Evolutionary conservation across 495 filamentous ascomycete species (phyloP).

Genomic region (Staphylotrichum longicolle): DNA sequence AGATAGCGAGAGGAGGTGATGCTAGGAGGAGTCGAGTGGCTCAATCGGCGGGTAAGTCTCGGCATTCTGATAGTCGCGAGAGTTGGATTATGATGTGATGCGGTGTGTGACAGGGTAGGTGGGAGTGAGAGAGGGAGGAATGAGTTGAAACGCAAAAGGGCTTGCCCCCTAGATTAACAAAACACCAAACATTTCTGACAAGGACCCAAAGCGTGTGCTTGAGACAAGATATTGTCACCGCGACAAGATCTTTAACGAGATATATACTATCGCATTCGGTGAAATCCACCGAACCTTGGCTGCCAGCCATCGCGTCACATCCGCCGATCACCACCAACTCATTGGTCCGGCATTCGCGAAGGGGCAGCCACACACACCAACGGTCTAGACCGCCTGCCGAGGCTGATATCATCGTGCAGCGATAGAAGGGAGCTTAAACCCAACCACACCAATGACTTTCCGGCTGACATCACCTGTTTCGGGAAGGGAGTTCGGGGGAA

Average conservation of each 20-base stretch:
- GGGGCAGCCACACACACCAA: background rate
- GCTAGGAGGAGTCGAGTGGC: slow-evolving; percentile 10
- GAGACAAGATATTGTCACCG: too few species aligned
- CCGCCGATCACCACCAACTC: background rate
- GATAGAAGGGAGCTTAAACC: background rate
- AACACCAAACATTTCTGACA: too few species aligned
- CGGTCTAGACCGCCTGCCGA: background rate
- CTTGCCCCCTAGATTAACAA: too few species aligned
- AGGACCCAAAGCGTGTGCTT: too few species aligned
- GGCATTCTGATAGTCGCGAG: background rate
- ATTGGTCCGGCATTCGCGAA: background rate
- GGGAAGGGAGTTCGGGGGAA: too few species aligned
- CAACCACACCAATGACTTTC: too few species aligned
- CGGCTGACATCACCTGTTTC: slow-evolving; percentile 6
- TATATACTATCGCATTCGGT: too few species aligned
- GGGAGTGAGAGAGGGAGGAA: too few species aligned
- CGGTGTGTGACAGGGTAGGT: too few species aligned
- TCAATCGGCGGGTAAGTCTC: slow-evolving; percentile 5
- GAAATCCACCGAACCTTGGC: background rate
- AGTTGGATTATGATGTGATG: too few species aligned
- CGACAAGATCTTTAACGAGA: too few species aligned
- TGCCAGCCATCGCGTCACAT: background rate
- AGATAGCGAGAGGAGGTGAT: background rate
- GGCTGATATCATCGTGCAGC: slow-evolving; percentile 11
- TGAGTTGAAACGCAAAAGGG: too few species aligned